Evolutionary conservation across 2,329 filamentous ascomycete genomes (phyloP).

Genomic region (Scedosporium minutisporum): DNA sequence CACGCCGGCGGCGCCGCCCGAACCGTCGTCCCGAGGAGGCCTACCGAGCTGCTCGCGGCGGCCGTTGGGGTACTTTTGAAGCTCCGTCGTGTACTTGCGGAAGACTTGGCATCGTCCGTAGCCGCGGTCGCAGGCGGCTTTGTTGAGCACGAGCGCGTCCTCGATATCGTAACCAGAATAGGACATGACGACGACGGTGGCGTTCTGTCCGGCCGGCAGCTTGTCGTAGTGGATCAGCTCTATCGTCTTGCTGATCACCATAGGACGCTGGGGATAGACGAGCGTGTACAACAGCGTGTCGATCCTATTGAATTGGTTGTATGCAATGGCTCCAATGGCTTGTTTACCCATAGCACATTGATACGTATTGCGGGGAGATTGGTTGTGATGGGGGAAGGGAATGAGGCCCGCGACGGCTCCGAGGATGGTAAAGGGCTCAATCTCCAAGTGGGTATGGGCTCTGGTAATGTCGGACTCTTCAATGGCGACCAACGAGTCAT

Average conservation of each 20-base stretch:
- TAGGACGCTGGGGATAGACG: constrained; percentile 93
- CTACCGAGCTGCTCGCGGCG: constrained; percentile 57
- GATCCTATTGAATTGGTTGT: constrained; percentile 95
- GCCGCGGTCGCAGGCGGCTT: constrained; percentile 86
- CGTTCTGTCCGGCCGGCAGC: constrained; percentile 91
- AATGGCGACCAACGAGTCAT: constrained; percentile 86
- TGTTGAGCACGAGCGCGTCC: constrained; percentile 93
- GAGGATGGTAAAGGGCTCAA: constrained; percentile 93
- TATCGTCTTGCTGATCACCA: constrained; percentile 96
- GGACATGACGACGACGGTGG: constrained; percentile 97
- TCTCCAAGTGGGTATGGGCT: constrained; percentile 87
- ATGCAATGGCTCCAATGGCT: constrained; percentile 95
- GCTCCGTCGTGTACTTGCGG: constrained; percentile 78
- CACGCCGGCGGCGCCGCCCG: constrained; percentile 48
- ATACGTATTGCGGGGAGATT: constrained; percentile 96
- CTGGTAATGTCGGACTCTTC: constrained; percentile 77
- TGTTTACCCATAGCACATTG: constrained; percentile 99
- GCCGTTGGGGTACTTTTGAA: constrained; percentile 84
- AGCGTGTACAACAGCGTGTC: constrained; percentile 93
- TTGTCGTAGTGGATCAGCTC: constrained; percentile 96
- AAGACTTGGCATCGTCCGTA: constrained; percentile 98
- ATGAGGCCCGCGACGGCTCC: constrained; percentile 94
- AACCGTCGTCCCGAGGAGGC: constrained; percentile 30
- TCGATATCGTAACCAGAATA: constrained; percentile 99
- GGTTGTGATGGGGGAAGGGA: constrained; percentile 97